A percentile compares a stretch with the other conserved stretches of the same genome.
Conservation (phyloP, 192 early-diverging fungal species). For the Geranomyces michiganensis region DNA sequence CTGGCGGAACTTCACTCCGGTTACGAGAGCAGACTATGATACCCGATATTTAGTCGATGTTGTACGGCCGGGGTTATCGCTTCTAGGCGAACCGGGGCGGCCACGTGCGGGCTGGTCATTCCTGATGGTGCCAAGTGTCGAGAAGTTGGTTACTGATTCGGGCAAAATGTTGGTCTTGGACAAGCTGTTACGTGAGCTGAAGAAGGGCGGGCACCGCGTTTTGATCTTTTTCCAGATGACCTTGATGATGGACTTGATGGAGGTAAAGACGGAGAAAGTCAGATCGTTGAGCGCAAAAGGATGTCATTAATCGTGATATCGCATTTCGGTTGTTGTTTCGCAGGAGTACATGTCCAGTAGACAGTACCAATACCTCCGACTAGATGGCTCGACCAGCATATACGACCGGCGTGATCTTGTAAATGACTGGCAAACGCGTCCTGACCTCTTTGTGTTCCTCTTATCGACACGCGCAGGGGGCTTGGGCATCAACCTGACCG, state of each 20-base stretch:
- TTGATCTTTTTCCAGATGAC: slow-evolving; percentile 93
- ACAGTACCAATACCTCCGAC: slow-evolving; percentile 83
- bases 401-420: slow-evolving; percentile 88
- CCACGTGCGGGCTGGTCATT: slow-evolving; percentile 11
- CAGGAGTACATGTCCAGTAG: slow-evolving; percentile 84
- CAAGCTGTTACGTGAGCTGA: slow-evolving; percentile 71
- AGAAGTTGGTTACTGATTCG: slow-evolving; percentile 56
- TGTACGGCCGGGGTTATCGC: background rate
- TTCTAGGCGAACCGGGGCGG: slow-evolving; percentile 8
- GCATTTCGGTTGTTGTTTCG: background rate
- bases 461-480: slow-evolving; percentile 37
- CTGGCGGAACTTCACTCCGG: background rate
- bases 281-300: background rate
- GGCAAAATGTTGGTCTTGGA: slow-evolving; percentile 87
- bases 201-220: slow-evolving; percentile 79
- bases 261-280: slow-evolving; percentile 5
- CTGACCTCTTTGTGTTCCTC: slow-evolving; percentile 73
- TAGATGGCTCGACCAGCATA: slow-evolving; percentile 88
- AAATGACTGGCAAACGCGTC: slow-evolving; percentile 87
- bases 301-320: no score
- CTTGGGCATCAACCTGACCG: slow-evolving; percentile 40
- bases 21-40: background rate
- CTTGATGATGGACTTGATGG: slow-evolving; percentile 71
- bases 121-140: slow-evolving; percentile 6
- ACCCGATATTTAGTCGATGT: background rate